Percentiles rank a stretch among this genome's conserved stretches.
Conservation (phyloP, 345 rosid genomes). For the Brassica carinata region DNA sequence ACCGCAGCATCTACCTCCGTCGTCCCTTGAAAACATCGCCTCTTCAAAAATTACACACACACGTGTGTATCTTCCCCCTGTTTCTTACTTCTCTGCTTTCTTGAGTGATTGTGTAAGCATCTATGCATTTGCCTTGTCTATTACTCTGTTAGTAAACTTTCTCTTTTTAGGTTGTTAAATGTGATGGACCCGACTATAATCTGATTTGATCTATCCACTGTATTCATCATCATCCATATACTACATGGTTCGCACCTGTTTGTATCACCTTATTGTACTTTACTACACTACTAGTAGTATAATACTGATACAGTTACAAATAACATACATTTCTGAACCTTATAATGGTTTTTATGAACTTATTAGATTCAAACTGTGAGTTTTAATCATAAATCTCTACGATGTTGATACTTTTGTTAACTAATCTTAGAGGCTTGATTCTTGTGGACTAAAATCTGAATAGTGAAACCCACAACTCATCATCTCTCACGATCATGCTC, state of each 20-base stretch:
- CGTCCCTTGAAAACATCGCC: slow-evolving; percentile 16
- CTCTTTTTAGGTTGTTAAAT: neutral
- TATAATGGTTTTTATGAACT: neutral
- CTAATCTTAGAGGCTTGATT: slow-evolving; percentile 1
- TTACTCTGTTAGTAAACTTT: slow-evolving; percentile 7
- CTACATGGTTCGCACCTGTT: neutral
- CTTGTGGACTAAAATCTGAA: neutral
- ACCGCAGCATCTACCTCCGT: slow-evolving; percentile 22
- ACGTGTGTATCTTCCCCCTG: neutral
- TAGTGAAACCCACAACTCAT: neutral
- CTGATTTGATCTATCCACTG: neutral
- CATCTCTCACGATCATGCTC: slow-evolving; percentile 27
- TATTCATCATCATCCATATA: neutral
- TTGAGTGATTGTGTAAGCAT: slow-evolving; percentile 32
- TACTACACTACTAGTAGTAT: too few relatives aligned
- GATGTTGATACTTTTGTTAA: neutral
- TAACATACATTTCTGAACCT: neutral
- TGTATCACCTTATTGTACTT: neutral
- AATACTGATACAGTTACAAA: too few relatives aligned
- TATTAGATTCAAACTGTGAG: neutral
- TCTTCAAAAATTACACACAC: neutral
- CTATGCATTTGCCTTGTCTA: slow-evolving; percentile 9
- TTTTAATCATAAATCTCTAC: neutral
- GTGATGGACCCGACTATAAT: neutral
- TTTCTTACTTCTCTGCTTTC: slow-evolving; percentile 22